Conservation (phyloP, 2,329 filamentous ascomycete species). For the Sarocladiaceae sp. region DNA sequence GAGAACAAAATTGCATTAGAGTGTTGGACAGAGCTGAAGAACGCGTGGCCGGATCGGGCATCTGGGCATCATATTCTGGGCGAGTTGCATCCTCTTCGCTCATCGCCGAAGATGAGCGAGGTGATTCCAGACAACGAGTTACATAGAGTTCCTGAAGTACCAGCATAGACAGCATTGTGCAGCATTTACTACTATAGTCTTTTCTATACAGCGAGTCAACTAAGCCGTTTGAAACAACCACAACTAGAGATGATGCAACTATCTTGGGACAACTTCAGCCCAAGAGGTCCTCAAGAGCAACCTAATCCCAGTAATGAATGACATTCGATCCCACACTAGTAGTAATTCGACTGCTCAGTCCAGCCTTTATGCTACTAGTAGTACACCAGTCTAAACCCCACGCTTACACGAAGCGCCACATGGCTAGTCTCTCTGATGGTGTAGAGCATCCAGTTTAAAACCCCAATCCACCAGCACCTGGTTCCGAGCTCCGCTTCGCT, state of each 20-base stretch:
- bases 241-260: too few species aligned
- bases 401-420: not conserved
- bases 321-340: too few species aligned
- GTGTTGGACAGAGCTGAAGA: not conserved
- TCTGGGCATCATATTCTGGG: not conserved
- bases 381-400: not conserved
- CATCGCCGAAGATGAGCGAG: not conserved
- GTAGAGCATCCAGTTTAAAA: too few species aligned
- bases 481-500: too few species aligned
- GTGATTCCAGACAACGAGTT: not conserved
- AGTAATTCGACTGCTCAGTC: not conserved
- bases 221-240: too few species aligned
- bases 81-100: constrained; percentile 6
- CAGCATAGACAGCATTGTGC: not conserved
- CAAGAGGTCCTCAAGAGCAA: too few species aligned
- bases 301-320: too few species aligned
- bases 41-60: constrained; percentile 1
- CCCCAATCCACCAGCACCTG: too few species aligned
- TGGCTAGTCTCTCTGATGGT: too few species aligned
- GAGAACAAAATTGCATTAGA: not conserved
- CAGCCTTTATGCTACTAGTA: too few species aligned
- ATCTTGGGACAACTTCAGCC: too few species aligned
- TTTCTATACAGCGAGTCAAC: too few species aligned
- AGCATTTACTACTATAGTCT: not conserved
- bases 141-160: not conserved